Evolutionary conservation across 164 flowering plant genomes (phyloP).

Genomic region (Tinospora cordifolia): DNA sequence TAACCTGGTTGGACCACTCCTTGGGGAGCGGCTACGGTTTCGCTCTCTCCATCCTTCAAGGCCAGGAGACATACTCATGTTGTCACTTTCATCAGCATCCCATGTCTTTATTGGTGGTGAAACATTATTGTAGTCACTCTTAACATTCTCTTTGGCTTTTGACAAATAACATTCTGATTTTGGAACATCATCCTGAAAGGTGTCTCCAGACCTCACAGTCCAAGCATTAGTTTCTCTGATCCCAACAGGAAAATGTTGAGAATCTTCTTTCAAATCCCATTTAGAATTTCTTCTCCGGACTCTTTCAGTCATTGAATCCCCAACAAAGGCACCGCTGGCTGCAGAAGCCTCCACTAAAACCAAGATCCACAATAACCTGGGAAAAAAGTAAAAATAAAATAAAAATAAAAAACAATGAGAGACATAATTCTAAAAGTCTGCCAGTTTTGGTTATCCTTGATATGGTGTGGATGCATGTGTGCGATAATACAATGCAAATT

Average conservation of each 20-base stretch:
- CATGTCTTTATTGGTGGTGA: conserved; percentile 15
- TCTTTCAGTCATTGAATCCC: conserved; percentile 26
- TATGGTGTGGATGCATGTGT: not conserved
- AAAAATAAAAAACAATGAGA: not conserved
- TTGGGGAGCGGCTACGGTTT: conserved; percentile 38
- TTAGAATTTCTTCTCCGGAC: conserved; percentile 33
- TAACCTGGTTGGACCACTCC: conserved; percentile 30
- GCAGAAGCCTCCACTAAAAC: conserved; percentile 5
- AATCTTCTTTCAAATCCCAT: conserved; percentile 53
- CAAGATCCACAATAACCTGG: conserved; percentile 2
- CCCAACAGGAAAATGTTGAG: conserved; percentile 16
- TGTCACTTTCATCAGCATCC: conserved; percentile 32
- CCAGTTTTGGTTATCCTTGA: not conserved
- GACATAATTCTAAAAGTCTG: not conserved
- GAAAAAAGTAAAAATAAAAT: not conserved
- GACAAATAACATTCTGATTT: conserved; percentile 17
- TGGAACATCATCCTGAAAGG: conserved; percentile 20
- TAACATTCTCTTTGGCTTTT: conserved; percentile 16
- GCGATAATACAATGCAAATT: not conserved
- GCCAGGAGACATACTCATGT: conserved; percentile 43
- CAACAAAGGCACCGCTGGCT: conserved; percentile 3
- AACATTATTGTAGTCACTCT: conserved; percentile 15
- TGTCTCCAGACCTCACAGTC: conserved; percentile 22
- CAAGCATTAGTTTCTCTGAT: conserved; percentile 20
- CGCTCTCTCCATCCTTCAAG: conserved; percentile 43